Evolutionary conservation across 805 yeast genomes (phyloP).

Genomic region (Hanseniaspora mollemarum): DNA sequence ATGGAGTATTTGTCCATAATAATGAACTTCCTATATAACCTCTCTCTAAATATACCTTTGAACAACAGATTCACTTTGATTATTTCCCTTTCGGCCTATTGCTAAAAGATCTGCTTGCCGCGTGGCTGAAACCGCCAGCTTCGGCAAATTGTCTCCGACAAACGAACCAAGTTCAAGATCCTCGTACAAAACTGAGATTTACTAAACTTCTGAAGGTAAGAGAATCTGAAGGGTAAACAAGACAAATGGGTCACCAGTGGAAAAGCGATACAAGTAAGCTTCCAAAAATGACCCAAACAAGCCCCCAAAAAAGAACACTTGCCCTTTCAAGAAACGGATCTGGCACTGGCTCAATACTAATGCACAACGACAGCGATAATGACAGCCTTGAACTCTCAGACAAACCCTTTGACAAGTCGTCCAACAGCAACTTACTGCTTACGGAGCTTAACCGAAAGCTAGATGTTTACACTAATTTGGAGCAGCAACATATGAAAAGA

Average conservation of each 20-base stretch:
- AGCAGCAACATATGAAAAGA: background rate
- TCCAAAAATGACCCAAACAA: background rate
- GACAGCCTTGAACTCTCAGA: background rate
- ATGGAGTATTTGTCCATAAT: background rate
- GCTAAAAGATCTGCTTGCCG: background rate
- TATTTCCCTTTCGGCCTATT: background rate
- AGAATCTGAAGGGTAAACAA: too few relatives aligned
- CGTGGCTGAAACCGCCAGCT: too few relatives aligned
- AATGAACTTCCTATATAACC: background rate
- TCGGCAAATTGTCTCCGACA: too few relatives aligned
- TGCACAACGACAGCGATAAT: background rate
- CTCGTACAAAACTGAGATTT: too few relatives aligned
- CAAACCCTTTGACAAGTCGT: background rate
- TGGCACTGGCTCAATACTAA: background rate
- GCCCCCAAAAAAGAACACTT: background rate
- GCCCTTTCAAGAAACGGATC: background rate
- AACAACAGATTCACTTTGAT: background rate
- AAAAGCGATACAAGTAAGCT: background rate
- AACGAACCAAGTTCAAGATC: too few relatives aligned
- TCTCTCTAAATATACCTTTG: background rate
- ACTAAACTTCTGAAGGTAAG: too few relatives aligned
- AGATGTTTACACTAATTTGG: constrained; percentile 3
- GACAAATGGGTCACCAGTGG: background rate
- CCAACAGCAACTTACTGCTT: background rate
- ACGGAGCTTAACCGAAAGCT: constrained; percentile 2